Evolutionary conservation across 768 basidiomycete genomes (phyloP).

Genomic region (Xerocomellus chrysenteron): DNA sequence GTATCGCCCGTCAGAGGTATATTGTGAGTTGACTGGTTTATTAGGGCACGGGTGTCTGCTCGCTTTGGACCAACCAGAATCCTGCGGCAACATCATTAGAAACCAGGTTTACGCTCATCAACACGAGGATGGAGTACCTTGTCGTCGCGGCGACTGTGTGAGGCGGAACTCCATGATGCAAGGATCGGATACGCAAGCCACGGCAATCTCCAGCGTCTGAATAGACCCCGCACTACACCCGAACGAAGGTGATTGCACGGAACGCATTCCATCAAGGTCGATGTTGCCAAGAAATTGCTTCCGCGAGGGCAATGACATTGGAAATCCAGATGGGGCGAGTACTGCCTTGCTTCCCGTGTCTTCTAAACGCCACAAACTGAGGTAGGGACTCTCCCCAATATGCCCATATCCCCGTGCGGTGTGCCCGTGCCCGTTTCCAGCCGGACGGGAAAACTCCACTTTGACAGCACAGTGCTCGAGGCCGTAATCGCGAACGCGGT

Average conservation of each 20-base stretch:
- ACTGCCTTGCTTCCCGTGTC: conserved; percentile 2
- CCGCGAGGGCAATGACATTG: conserved; percentile 7
- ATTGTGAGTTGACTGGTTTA: not conserved
- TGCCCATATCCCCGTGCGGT: conserved; percentile 13
- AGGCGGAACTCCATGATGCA: conserved; percentile 24
- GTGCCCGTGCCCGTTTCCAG: not conserved
- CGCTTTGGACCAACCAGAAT: conserved; percentile 21
- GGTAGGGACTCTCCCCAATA: conserved; percentile 14
- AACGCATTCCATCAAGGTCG: conserved; percentile 6
- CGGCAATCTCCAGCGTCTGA: conserved; percentile 22
- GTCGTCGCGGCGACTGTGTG: conserved; percentile 13
- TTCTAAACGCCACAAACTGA: conserved; percentile 21
- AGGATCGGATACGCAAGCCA: conserved; percentile 21
- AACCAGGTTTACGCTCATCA: not conserved
- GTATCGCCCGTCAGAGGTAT: not conserved
- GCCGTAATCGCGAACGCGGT: conserved; percentile 26
- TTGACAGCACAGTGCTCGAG: conserved; percentile 21
- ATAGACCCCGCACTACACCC: conserved; percentile 14
- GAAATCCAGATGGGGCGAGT: conserved; percentile 8
- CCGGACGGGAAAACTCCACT: conserved; percentile 5
- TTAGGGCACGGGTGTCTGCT: not conserved
- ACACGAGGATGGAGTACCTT: conserved; percentile 15
- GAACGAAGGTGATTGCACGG: conserved; percentile 13
- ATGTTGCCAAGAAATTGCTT: conserved; percentile 20
- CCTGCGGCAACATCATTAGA: conserved; percentile 6